phyloP scores from a whole-genome alignment of 306 rosid genomes.

The Delonix regia region DNA sequence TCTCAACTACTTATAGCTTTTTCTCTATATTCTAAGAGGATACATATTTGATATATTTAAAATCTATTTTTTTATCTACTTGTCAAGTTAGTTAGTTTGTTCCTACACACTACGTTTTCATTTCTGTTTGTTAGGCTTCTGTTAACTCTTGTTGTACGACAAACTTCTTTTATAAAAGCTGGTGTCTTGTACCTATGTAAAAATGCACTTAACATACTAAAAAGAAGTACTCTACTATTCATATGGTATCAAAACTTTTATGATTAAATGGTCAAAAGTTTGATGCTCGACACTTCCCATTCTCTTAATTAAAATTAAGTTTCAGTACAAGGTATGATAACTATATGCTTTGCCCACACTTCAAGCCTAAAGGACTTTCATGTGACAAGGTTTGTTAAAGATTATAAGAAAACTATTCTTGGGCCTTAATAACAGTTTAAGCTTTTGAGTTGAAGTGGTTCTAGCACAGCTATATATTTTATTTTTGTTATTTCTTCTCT shows the following conservation, averaged over 20 bases:
- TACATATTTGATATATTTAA: neutral
- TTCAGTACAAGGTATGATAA: neutral
- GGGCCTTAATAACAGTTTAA: too few species aligned
- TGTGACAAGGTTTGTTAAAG: too few species aligned
- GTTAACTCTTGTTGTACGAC: neutral
- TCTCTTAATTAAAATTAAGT: neutral
- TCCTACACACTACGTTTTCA: neutral
- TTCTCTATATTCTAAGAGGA: neutral
- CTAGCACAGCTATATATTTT: neutral
- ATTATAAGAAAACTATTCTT: too few species aligned
- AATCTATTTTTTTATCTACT: neutral
- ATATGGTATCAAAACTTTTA: neutral
- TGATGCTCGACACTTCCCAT: neutral
- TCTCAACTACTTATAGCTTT: neutral
- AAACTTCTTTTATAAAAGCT: neutral
- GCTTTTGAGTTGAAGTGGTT: neutral
- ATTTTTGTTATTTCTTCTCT: constrained; percentile 18
- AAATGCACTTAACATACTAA: neutral
- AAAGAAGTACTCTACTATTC: neutral
- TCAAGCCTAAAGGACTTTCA: too few species aligned
- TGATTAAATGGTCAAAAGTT: neutral
- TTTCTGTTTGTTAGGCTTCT: neutral
- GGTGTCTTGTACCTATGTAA: neutral
- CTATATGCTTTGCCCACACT: neutral
- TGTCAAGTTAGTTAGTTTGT: neutral